These are phyloP conservation scores for Pestalotiopsis sp. DNA, from an alignment of 2,329 filamentous ascomycete species.

Conservation along the genomic window DNA sequence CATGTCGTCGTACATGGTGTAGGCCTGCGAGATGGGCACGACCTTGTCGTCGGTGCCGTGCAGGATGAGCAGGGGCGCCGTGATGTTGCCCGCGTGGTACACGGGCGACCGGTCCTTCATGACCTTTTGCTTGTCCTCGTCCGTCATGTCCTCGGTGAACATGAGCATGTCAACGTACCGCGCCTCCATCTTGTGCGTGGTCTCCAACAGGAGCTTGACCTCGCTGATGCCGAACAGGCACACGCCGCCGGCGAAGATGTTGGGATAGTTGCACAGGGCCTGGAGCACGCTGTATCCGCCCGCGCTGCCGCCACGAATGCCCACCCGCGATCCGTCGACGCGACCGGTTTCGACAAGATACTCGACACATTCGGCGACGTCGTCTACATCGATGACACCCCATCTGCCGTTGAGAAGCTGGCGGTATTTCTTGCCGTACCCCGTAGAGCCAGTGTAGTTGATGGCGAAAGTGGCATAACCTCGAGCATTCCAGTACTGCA, in stretches of 20 bases:
- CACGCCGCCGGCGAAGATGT: conserved; percentile 49
- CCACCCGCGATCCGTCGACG: conserved; percentile 40
- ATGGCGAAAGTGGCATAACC: conserved; percentile 53
- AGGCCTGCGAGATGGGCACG: conserved; percentile 59
- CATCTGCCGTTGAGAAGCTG: conserved; percentile 49
- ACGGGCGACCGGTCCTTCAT: conserved; percentile 50
- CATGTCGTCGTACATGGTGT: conserved; percentile 51
- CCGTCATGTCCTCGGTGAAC: conserved; percentile 33
- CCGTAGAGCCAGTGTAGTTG: conserved; percentile 55
- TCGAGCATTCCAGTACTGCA: conserved; percentile 55
- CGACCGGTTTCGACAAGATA: conserved; percentile 39
- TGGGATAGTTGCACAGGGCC: conserved; percentile 46
- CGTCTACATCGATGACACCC: conserved; percentile 53
- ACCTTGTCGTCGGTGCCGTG: conserved; percentile 58
- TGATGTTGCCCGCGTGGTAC: conserved; percentile 48
- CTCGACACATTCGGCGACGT: conserved; percentile 47
- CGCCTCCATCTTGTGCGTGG: conserved; percentile 59
- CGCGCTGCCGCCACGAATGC: conserved; percentile 52
- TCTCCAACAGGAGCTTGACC: conserved; percentile 43
- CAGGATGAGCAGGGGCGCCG: conserved; percentile 54
- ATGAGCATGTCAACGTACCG: conserved; percentile 51
- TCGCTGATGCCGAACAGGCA: conserved; percentile 54
- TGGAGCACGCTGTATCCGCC: conserved; percentile 57
- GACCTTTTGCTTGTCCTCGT: conserved; percentile 41
- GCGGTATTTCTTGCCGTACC: conserved; percentile 52